Evolutionary conservation across 192 early-diverging fungal genomes (phyloP).

Genomic region (Paraglomus brasilianum): DNA sequence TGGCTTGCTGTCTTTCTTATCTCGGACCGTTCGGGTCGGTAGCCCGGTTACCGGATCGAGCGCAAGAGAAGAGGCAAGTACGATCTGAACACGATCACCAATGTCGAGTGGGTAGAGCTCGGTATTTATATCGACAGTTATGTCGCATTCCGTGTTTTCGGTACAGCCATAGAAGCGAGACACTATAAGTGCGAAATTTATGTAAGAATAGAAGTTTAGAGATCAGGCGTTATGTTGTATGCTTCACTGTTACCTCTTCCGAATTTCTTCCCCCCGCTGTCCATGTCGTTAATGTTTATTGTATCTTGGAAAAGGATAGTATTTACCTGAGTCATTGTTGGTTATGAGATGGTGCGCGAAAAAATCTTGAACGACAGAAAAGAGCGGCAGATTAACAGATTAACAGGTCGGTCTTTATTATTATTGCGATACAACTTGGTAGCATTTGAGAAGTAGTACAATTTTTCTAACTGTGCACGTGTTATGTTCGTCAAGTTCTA

Average conservation of each 20-base stretch:
- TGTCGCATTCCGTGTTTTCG: constrained; percentile 85
- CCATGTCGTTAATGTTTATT: constrained; percentile 86
- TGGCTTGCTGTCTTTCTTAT: constrained; percentile 37
- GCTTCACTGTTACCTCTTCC: constrained; percentile 70
- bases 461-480: no score
- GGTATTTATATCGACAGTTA: constrained; percentile 92
- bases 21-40: constrained; percentile 38
- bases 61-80: constrained; percentile 77
- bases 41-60: constrained; percentile 47
- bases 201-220: not conserved
- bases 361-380: no score
- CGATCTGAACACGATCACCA: constrained; percentile 82
- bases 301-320: constrained; percentile 84
- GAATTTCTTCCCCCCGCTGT: constrained; percentile 90
- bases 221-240: not conserved
- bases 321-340: constrained; percentile 61
- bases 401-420: no score
- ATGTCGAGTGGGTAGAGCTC: constrained; percentile 89
- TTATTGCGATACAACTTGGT: no score
- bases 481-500: no score
- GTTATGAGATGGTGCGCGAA: not conserved
- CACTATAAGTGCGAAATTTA: constrained; percentile 50
- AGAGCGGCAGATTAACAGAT: no score
- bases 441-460: no score
- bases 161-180: constrained; percentile 80